Conservation (phyloP, 2,329 filamentous ascomycete genomes). For the Oidium heveae region DNA sequence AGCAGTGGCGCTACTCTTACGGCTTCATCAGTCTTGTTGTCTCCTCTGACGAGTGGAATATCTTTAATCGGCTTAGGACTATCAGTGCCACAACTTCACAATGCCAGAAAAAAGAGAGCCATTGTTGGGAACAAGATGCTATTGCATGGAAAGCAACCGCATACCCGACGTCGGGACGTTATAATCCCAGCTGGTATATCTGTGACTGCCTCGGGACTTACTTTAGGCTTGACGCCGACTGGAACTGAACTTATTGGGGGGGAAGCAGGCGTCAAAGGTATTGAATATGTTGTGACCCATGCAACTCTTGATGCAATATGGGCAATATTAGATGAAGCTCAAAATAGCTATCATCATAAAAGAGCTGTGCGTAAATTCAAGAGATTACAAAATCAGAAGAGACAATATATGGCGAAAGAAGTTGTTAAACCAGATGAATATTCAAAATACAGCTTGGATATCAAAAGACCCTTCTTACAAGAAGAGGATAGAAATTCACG, state of each 20-base stretch:
- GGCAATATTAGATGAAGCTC: constrained; percentile 15
- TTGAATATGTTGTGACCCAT: constrained; percentile 16
- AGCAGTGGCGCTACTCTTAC: constrained; percentile 18
- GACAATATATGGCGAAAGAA: constrained; percentile 1
- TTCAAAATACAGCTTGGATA: no score
- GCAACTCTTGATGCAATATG: constrained; percentile 16
- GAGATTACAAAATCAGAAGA: constrained; percentile 14
- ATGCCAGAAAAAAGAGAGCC: constrained; percentile 19
- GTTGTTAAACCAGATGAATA: no score
- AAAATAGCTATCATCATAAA: constrained; percentile 15
- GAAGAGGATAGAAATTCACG: no score
- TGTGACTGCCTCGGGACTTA: constrained; percentile 16
- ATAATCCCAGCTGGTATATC: constrained; percentile 17
- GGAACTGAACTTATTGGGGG: constrained; percentile 16
- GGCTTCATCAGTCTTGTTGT: constrained; percentile 16
- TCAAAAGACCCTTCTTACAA: no score
- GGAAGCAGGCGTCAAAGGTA: constrained; percentile 16
- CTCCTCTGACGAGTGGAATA: constrained; percentile 17
- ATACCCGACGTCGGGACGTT: constrained; percentile 18
- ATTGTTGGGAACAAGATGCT: constrained; percentile 18
- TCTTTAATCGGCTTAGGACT: constrained; percentile 17
- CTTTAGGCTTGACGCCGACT: constrained; percentile 15
- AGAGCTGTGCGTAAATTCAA: constrained; percentile 15
- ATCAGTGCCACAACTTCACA: constrained; percentile 17
- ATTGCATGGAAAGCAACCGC: constrained; percentile 14